Evolutionary conservation across 306 rosid genomes (phyloP).

Genomic region (Morella rubra): DNA sequence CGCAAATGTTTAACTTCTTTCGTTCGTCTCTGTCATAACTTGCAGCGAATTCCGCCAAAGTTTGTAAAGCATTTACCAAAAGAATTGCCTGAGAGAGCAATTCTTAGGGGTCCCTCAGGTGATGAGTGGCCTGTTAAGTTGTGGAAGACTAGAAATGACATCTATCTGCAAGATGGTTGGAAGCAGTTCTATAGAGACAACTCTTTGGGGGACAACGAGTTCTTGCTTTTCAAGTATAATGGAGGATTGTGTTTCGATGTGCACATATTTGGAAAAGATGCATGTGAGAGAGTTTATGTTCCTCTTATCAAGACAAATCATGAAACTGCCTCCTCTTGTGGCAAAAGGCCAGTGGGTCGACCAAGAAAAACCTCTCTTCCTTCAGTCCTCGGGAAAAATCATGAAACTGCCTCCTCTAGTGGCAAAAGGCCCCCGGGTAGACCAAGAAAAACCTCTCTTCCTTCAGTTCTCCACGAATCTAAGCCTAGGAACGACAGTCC

Average conservation of each 20-base stretch:
- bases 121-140: constrained; percentile 7
- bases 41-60: constrained; percentile 15
- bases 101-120: background rate
- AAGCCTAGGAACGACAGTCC: background rate
- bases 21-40: background rate
- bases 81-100: constrained; percentile 6
- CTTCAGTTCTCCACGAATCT: background rate
- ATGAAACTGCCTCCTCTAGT: too few relatives aligned
- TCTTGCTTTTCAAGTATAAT: constrained; percentile 12
- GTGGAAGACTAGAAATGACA: background rate
- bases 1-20: background rate
- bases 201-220: constrained; percentile 10
- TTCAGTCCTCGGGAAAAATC: too few relatives aligned
- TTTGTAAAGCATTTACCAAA: constrained; percentile 1
- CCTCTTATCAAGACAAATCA: background rate
- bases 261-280: background rate
- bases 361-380: too few relatives aligned
- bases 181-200: constrained; percentile 13
- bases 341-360: too few relatives aligned
- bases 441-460: constrained; percentile 15
- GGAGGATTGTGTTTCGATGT: constrained; percentile 6
- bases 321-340: background rate
- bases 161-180: constrained; percentile 23
- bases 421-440: background rate
- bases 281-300: background rate